A percentile compares a stretch with the other conserved stretches of the same genome.
Conservation (phyloP, 805 yeast species). For the Starmerella bombicola region DNA sequence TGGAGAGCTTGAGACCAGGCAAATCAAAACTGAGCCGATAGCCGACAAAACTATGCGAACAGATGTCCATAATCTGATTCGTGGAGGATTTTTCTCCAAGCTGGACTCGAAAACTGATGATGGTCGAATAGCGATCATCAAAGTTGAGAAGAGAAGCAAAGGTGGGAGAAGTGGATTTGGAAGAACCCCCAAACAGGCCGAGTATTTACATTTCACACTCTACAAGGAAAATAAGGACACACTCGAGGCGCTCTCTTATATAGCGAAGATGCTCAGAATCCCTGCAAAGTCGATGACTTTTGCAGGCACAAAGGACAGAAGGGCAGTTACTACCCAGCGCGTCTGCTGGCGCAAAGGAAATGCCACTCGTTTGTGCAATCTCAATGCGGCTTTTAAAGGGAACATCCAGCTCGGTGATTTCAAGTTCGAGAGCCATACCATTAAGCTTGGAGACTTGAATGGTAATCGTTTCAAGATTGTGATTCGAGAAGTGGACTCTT, state of each 20-base stretch:
- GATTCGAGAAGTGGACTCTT: slow-evolving; percentile 53
- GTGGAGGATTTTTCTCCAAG: slow-evolving; percentile 59
- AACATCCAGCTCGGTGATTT: slow-evolving; percentile 77
- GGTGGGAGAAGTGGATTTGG: neutral
- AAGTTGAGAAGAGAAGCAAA: slow-evolving; percentile 2
- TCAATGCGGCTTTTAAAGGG: slow-evolving; percentile 54
- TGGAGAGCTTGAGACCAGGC: slow-evolving; percentile 43
- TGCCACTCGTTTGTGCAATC: slow-evolving; percentile 59
- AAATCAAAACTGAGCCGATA: slow-evolving; percentile 32
- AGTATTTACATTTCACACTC: slow-evolving; percentile 60
- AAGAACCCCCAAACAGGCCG: slow-evolving; percentile 31
- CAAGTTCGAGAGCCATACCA: slow-evolving; percentile 45
- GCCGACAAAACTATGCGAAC: slow-evolving; percentile 66
- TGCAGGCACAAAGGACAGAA: slow-evolving; percentile 94
- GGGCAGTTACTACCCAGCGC: slow-evolving; percentile 89
- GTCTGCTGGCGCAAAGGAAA: slow-evolving; percentile 46
- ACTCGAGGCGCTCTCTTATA: slow-evolving; percentile 76
- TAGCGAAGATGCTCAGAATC: slow-evolving; percentile 59
- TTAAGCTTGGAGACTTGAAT: slow-evolving; percentile 66
- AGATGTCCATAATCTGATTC: slow-evolving; percentile 58
- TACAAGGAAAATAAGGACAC: slow-evolving; percentile 95
- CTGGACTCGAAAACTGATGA: slow-evolving; percentile 60
- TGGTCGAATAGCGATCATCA: slow-evolving; percentile 27
- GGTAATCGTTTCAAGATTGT: slow-evolving; percentile 88
- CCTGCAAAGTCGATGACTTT: slow-evolving; percentile 62